These are phyloP conservation scores for Lasiodiplodia hormozganensis DNA, from an alignment of 2,329 filamentous ascomycete species.

Conservation along the genomic window DNA sequence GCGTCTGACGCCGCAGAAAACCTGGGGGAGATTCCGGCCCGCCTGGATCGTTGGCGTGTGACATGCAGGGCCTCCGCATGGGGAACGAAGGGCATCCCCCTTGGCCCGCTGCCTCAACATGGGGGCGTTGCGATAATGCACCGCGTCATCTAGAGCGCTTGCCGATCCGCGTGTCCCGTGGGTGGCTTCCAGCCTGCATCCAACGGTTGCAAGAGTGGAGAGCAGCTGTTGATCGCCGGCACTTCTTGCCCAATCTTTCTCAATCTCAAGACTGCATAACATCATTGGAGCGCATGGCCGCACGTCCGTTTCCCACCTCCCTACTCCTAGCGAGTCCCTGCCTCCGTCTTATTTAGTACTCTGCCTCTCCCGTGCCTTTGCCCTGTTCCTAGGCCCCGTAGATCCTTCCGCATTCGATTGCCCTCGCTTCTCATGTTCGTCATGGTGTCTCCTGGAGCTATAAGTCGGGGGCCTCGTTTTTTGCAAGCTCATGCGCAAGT, in stretches of 20 bases:
- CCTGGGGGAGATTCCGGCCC: slow-evolving; percentile 8
- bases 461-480: too few relatives aligned
- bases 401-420: too few relatives aligned
- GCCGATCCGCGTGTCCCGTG: background rate
- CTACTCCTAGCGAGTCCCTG: too few relatives aligned
- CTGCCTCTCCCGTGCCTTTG: too few relatives aligned
- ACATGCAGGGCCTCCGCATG: background rate
- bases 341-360: too few relatives aligned
- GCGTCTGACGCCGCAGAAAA: slow-evolving; percentile 15
- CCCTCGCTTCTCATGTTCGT: too few relatives aligned
- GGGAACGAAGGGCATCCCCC: slow-evolving; percentile 9
- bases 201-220: slow-evolving; percentile 6
- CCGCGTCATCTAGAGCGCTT: background rate
- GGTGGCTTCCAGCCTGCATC: background rate
- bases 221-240: background rate
- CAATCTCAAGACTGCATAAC: too few relatives aligned
- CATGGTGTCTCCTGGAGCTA: too few relatives aligned
- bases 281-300: too few relatives aligned
- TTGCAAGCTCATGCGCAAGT: too few relatives aligned
- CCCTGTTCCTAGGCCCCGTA: too few relatives aligned
- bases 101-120: background rate
- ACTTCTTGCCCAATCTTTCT: background rate
- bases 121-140: background rate
- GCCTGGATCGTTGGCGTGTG: background rate
- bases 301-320: too few relatives aligned